Percentiles rank a stretch among this genome's conserved stretches.
These are phyloP conservation scores for Boletus vinaceobasis DNA, from an alignment of 768 basidiomycete genomes.

Conservation along the genomic window DNA sequence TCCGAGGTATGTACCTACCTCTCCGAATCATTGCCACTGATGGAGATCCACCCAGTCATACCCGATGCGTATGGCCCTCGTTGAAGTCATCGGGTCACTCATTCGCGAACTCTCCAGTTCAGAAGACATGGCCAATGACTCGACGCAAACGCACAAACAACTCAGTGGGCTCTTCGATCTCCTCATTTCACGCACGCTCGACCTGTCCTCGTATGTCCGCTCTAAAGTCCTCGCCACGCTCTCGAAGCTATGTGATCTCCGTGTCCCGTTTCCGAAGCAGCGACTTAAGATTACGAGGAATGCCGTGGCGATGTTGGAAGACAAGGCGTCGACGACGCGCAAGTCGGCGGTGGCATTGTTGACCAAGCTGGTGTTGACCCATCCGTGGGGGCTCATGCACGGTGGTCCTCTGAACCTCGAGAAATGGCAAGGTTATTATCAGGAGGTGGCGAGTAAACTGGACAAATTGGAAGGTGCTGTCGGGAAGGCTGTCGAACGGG, in stretches of 20 bases:
- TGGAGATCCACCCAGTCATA: constrained; percentile 61
- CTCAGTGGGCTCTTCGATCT: constrained; percentile 78
- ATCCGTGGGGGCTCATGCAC: constrained; percentile 83
- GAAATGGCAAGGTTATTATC: constrained; percentile 74
- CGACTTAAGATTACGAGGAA: constrained; percentile 69
- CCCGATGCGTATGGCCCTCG: constrained; percentile 91
- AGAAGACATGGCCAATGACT: constrained; percentile 44
- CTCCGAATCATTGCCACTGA: background rate
- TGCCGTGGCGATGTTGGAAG: constrained; percentile 79
- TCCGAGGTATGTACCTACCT: constrained; percentile 64
- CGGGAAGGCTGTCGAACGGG: constrained; percentile 58
- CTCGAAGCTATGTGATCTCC: constrained; percentile 71
- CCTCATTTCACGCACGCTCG: constrained; percentile 83
- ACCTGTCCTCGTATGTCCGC: constrained; percentile 87
- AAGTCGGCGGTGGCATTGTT: constrained; percentile 78
- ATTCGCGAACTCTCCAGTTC: constrained; percentile 74
- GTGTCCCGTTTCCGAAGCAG: constrained; percentile 82
- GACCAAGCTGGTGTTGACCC: constrained; percentile 72
- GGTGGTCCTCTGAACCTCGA: constrained; percentile 74
- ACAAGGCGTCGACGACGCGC: constrained; percentile 87
- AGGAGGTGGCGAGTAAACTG: constrained; percentile 58
- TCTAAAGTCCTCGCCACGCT: constrained; percentile 81
- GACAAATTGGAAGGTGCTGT: constrained; percentile 64
- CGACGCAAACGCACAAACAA: constrained; percentile 56
- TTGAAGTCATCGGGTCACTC: constrained; percentile 85